Conservation (phyloP, 805 yeast species). For the Starmera amethionina region DNA sequence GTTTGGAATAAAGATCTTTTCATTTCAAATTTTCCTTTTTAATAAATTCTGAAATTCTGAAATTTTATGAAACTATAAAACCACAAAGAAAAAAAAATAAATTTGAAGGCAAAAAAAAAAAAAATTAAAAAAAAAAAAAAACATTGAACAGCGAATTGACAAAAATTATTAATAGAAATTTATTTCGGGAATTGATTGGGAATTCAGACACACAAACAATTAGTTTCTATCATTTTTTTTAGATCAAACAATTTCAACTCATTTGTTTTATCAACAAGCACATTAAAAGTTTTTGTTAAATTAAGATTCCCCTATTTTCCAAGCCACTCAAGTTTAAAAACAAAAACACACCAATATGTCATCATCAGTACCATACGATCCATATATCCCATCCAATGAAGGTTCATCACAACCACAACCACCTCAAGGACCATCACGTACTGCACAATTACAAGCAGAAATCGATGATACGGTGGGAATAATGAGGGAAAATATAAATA, state of each 20-base stretch:
- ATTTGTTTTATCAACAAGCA: no score
- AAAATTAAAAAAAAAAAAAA: not conserved
- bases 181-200: no score
- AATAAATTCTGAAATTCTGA: not conserved
- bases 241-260: no score
- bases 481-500: constrained; percentile 95
- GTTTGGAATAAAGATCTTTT: not conserved
- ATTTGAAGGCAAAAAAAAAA: not conserved
- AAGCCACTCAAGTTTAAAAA: no score
- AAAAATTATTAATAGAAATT: no score
- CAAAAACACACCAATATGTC: constrained; percentile 48
- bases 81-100: not conserved
- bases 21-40: not conserved
- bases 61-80: no score
- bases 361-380: constrained; percentile 77
- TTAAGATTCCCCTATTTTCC: no score
- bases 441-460: constrained; percentile 72
- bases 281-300: no score
- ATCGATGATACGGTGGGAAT: constrained; percentile 94
- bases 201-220: no score
- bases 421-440: constrained; percentile 41
- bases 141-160: constrained; percentile 1
- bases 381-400: constrained; percentile 65
- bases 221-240: no score
- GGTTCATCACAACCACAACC: constrained; percentile 7